These are phyloP conservation scores for Magnolia officinalis DNA, from an alignment of 164 flowering plant genomes.

Conservation along the genomic window DNA sequence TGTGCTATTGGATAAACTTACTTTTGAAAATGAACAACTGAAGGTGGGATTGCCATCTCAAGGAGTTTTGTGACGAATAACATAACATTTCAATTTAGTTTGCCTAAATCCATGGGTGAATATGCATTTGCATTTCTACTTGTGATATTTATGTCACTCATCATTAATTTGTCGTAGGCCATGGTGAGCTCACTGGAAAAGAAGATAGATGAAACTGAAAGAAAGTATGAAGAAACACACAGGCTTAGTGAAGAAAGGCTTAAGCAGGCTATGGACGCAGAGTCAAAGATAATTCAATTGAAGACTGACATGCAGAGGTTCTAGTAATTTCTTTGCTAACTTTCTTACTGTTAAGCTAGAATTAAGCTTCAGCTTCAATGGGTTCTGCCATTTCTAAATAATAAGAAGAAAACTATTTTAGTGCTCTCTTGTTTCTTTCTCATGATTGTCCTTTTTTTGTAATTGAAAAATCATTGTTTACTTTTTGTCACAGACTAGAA, in stretches of 20 bases:
- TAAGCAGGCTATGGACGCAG: constrained; percentile 89
- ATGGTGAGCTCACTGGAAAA: constrained; percentile 74
- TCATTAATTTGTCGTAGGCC: constrained; percentile 26
- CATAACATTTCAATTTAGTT: background rate
- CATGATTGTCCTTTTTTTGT: background rate
- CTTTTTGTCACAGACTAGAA: constrained; percentile 50
- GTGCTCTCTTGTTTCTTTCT: background rate
- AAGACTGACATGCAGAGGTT: constrained; percentile 87
- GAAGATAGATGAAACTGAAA: constrained; percentile 90
- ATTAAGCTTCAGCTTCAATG: background rate
- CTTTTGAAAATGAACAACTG: constrained; percentile 71
- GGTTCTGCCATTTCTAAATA: background rate
- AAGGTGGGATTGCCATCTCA: constrained; percentile 38
- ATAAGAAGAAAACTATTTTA: background rate
- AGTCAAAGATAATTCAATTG: constrained; percentile 67
- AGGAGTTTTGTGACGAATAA: background rate
- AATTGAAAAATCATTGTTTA: background rate
- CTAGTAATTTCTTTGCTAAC: background rate
- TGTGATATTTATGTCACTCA: background rate
- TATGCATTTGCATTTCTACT: background rate
- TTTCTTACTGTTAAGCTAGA: background rate
- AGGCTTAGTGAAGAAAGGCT: constrained; percentile 86
- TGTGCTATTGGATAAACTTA: constrained; percentile 54
- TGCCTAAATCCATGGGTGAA: background rate
- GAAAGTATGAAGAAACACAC: constrained; percentile 69